A percentile compares a stretch with the other conserved stretches of the same genome.
Evolutionary conservation across 805 yeast species (phyloP).

Genomic region (Sugiyamaella smithiae): DNA sequence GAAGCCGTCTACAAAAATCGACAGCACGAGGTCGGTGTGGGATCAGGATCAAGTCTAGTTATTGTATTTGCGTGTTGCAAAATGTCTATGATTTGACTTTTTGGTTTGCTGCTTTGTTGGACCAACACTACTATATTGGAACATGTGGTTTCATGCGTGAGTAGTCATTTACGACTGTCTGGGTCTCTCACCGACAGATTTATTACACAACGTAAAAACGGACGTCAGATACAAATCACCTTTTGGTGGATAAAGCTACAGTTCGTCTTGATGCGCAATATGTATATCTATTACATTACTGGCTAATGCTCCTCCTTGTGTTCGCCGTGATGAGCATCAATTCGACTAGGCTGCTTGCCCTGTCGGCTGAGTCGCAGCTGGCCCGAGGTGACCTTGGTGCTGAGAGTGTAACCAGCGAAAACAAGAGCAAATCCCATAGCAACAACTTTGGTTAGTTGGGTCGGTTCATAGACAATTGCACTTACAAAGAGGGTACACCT

Average conservation of each 20-base stretch:
- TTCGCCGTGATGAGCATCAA: conserved; percentile 15
- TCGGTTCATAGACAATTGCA: too few species aligned
- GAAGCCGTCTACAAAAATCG: conserved; percentile 17
- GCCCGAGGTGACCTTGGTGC: conserved; percentile 24
- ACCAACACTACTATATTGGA: too few species aligned
- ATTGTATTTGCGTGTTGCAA: neutral
- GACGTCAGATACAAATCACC: too few species aligned
- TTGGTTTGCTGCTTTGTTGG: too few species aligned
- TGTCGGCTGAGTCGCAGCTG: conserved; percentile 27
- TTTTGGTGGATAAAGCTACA: too few species aligned
- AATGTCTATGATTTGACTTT: too few species aligned
- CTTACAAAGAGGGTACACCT: conserved; percentile 32
- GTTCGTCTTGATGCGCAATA: too few species aligned
- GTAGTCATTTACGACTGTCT: too few species aligned
- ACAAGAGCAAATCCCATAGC: conserved; percentile 29
- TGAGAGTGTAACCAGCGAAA: conserved; percentile 24
- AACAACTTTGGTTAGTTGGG: conserved; percentile 20
- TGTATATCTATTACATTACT: neutral
- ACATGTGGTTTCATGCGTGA: too few species aligned
- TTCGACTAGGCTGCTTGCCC: conserved; percentile 21
- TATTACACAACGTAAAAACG: too few species aligned
- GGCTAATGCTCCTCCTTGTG: conserved; percentile 8
- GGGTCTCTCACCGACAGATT: too few species aligned
- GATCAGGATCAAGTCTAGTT: conserved; percentile 11
- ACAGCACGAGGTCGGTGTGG: conserved; percentile 22